These are phyloP conservation scores for Leptodontidium sp. DNA, from an alignment of 2,329 filamentous ascomycete genomes.

Conservation along the genomic window DNA sequence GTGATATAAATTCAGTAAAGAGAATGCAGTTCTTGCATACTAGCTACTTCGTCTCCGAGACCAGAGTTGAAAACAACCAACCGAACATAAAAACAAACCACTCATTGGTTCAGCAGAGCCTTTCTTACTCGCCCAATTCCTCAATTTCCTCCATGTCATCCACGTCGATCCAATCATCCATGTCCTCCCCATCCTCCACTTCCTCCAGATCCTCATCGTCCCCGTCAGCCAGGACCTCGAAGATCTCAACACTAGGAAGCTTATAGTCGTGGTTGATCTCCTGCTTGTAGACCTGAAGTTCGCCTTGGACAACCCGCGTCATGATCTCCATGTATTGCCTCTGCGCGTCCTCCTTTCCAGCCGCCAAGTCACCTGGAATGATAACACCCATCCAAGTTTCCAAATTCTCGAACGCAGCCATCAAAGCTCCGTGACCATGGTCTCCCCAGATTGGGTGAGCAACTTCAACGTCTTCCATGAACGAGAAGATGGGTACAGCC, in stretches of 20 bases:
- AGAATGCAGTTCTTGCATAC: no score
- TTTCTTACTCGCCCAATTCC: background rate
- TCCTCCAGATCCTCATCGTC: background rate
- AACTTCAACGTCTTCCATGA: background rate
- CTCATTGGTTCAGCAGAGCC: no score
- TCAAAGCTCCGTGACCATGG: background rate
- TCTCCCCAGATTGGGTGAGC: background rate
- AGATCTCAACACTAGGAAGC: background rate
- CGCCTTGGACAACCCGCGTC: background rate
- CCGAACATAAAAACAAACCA: no score
- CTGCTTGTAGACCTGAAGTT: background rate
- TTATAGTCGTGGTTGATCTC: background rate
- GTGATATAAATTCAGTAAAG: no score
- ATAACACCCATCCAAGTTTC: background rate
- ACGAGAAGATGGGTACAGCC: background rate
- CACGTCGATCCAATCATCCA: background rate
- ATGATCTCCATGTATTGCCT: slow-evolving; percentile 2
- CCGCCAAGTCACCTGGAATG: background rate
- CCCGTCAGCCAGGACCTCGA: background rate
- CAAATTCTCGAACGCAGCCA: background rate
- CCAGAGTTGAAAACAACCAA: no score
- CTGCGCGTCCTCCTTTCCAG: background rate
- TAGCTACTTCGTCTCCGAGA: no score
- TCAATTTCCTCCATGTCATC: background rate
- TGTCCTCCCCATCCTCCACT: background rate